Percentiles rank a stretch among this genome's conserved stretches.
phyloP scores from a whole-genome alignment of 2,329 filamentous ascomycete species.

The Immersiporthe knoxdaviesiana region DNA sequence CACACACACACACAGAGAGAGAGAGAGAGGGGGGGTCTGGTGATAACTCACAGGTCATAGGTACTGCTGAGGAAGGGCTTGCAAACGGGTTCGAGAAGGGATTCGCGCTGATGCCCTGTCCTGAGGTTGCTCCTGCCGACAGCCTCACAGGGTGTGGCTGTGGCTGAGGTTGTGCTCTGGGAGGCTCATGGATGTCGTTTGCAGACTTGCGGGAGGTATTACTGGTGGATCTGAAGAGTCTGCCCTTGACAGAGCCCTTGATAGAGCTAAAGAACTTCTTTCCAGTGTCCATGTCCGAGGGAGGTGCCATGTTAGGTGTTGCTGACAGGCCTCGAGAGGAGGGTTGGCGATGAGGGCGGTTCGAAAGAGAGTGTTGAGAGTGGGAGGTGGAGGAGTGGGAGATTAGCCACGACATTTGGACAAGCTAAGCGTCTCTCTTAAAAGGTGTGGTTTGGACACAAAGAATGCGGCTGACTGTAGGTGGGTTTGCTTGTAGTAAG shows the following conservation, averaged over 20 bases:
- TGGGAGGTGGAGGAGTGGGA: constrained; percentile 19
- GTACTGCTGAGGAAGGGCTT: constrained; percentile 23
- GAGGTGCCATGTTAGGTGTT: constrained; percentile 15
- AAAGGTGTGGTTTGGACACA: background rate
- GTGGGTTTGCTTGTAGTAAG: no score
- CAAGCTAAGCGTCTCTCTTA: background rate
- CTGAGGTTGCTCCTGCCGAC: constrained; percentile 20
- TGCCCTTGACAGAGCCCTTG: constrained; percentile 41
- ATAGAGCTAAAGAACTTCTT: constrained; percentile 35
- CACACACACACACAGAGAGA: no score
- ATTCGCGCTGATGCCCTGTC: constrained; percentile 29
- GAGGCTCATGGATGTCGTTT: constrained; percentile 24
- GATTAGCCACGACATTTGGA: constrained; percentile 25
- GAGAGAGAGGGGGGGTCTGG: no score
- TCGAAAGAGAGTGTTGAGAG: constrained; percentile 13
- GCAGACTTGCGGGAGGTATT: constrained; percentile 18
- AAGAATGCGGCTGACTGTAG: no score
- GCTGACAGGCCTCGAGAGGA: background rate
- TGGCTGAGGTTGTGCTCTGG: constrained; percentile 31
- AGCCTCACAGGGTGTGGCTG: constrained; percentile 21
- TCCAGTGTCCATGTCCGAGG: constrained; percentile 17
- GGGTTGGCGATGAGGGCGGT: background rate
- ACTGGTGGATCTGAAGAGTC: constrained; percentile 37
- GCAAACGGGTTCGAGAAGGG: constrained; percentile 30
- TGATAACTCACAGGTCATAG: no score